A percentile compares a stretch with the other conserved stretches of the same genome.
Evolutionary conservation across 306 rosid genomes (phyloP).

Genomic region (Leucaena leucocephala): DNA sequence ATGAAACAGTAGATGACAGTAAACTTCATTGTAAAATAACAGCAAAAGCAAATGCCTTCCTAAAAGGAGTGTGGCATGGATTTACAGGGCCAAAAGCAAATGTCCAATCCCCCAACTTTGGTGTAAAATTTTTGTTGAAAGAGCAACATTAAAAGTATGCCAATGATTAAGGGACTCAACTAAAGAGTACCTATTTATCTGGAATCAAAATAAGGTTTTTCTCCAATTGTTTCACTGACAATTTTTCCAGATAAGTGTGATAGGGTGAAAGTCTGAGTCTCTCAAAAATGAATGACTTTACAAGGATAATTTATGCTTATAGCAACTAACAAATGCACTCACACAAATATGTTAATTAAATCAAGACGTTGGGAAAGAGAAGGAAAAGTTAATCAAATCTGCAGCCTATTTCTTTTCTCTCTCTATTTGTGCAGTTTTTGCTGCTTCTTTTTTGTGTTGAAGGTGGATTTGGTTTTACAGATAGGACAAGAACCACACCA

Average conservation of each 20-base stretch:
- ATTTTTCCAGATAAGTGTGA: conserved; percentile 24
- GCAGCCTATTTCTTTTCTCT: no score
- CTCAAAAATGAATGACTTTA: conserved; percentile 60
- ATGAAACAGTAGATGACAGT: no score
- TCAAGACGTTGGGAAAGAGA: no score
- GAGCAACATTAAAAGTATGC: background rate
- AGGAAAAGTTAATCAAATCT: no score
- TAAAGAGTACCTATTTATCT: background rate
- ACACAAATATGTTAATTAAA: no score
- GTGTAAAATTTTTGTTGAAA: background rate
- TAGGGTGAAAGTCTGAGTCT: conserved; percentile 85
- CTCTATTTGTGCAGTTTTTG: no score
- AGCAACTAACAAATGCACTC: no score
- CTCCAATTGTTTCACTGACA: background rate
- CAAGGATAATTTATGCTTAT: conserved; percentile 62
- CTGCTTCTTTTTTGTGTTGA: no score
- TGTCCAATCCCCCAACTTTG: background rate
- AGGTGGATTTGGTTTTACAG: no score
- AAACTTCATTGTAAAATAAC: no score
- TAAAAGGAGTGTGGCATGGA: background rate
- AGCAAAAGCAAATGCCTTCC: no score
- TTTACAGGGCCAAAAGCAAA: background rate
- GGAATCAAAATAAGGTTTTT: background rate
- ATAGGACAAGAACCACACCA: no score
- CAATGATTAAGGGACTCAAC: background rate